Evolutionary conservation across 2,329 filamentous ascomycete species (phyloP).

Genomic region (Calonectria multiphialidica): DNA sequence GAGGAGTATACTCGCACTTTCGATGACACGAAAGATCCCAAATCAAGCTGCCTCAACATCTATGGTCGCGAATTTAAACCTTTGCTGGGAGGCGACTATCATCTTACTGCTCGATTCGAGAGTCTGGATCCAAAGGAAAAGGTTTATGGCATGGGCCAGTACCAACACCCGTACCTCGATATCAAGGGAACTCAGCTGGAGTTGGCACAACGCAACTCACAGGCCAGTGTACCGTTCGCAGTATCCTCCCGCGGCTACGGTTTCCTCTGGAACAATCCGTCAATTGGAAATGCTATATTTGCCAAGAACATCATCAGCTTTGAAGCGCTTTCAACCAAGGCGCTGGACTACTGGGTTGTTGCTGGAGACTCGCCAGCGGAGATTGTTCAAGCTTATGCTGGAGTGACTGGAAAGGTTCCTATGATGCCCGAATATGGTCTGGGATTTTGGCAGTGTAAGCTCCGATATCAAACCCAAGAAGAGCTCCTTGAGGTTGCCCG

Average conservation of each 20-base stretch:
- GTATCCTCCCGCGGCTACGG: slow-evolving; percentile 72
- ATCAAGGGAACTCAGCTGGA: slow-evolving; percentile 73
- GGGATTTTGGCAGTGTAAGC: slow-evolving; percentile 77
- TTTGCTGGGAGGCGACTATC: slow-evolving; percentile 64
- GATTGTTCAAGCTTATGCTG: slow-evolving; percentile 68
- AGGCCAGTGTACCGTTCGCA: slow-evolving; percentile 74
- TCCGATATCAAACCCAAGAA: slow-evolving; percentile 75
- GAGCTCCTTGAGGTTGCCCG: slow-evolving; percentile 71
- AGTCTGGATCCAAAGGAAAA: slow-evolving; percentile 66
- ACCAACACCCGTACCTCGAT: slow-evolving; percentile 73
- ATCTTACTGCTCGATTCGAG: slow-evolving; percentile 71
- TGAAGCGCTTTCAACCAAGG: slow-evolving; percentile 68
- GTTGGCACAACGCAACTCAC: slow-evolving; percentile 75
- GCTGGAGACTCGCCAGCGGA: slow-evolving; percentile 66
- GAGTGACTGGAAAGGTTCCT: slow-evolving; percentile 69
- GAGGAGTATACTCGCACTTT: slow-evolving; percentile 49
- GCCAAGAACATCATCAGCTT: slow-evolving; percentile 72
- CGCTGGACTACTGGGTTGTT: slow-evolving; percentile 75
- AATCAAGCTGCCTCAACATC: slow-evolving; percentile 68
- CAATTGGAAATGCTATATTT: slow-evolving; percentile 70
- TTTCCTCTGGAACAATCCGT: slow-evolving; percentile 76
- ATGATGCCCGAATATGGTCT: slow-evolving; percentile 78
- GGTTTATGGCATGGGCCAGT: slow-evolving; percentile 78
- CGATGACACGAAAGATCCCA: slow-evolving; percentile 63
- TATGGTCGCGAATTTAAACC: slow-evolving; percentile 70